A percentile compares a stretch with the other conserved stretches of the same genome.
Conservation (phyloP, 1,284 basidiomycete species). For the Volvariella volvacea region DNA sequence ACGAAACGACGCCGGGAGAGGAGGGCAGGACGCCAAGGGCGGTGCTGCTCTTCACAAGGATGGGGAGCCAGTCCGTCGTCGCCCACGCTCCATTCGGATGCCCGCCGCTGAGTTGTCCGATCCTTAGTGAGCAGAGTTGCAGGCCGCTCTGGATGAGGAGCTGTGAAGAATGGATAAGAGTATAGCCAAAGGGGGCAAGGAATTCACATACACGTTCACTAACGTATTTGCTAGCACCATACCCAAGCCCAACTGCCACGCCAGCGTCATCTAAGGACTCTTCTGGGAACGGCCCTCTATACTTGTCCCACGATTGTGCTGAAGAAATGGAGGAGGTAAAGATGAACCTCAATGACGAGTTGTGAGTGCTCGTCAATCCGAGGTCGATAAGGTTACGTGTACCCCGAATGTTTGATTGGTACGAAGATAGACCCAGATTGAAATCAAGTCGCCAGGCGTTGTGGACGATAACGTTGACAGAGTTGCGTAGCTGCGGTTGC, state of each 20-base stretch:
- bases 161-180: slow-evolving; percentile 1
- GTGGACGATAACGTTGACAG: slow-evolving; percentile 16
- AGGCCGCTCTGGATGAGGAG: slow-evolving; percentile 12
- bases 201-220: slow-evolving; percentile 21
- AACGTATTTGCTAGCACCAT: slow-evolving; percentile 19
- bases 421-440: slow-evolving; percentile 26
- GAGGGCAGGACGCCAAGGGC: slow-evolving; percentile 12
- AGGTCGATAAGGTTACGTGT: slow-evolving; percentile 24
- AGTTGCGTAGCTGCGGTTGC: slow-evolving; percentile 5
- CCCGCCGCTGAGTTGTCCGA: slow-evolving; percentile 15
- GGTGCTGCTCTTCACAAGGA: slow-evolving; percentile 16
- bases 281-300: slow-evolving; percentile 14
- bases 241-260: slow-evolving; percentile 16
- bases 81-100: slow-evolving; percentile 12
- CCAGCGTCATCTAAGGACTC: slow-evolving; percentile 14
- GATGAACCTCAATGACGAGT: slow-evolving; percentile 14
- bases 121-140: slow-evolving; percentile 11
- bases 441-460: slow-evolving; percentile 35
- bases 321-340: slow-evolving; percentile 16
- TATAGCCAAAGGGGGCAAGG: slow-evolving; percentile 5
- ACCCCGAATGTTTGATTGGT: slow-evolving; percentile 27
- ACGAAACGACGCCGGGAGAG: slow-evolving; percentile 8
- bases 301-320: slow-evolving; percentile 20
- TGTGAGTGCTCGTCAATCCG: slow-evolving; percentile 17
- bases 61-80: slow-evolving; percentile 16